These are phyloP conservation scores for Logfia minima DNA, from an alignment of 129 eudicot species.

Conservation along the genomic window DNA sequence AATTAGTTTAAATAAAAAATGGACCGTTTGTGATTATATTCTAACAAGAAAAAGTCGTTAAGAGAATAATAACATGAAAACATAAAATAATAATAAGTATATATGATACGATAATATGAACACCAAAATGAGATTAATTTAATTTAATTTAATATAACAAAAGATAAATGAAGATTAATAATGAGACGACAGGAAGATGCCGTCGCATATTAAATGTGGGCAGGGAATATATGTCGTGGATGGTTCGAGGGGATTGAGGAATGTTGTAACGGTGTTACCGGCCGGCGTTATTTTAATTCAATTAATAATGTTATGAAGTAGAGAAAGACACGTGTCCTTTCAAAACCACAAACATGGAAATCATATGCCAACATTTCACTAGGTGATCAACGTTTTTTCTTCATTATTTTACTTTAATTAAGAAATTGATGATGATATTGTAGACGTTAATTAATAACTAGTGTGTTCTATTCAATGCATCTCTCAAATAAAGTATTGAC, in stretches of 20 bases:
- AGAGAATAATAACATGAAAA: not conserved
- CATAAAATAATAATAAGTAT: not conserved
- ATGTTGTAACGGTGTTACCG: constrained; percentile 33
- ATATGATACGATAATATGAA: not conserved
- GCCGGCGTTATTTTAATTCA: constrained; percentile 18
- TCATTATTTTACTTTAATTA: no score
- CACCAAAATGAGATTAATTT: not conserved
- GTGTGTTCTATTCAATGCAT: not conserved
- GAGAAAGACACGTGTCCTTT: constrained; percentile 27
- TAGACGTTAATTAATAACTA: not conserved
- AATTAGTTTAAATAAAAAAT: not conserved
- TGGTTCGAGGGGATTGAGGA: constrained; percentile 39
- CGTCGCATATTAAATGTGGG: constrained; percentile 22
- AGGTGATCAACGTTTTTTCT: constrained; percentile 1
- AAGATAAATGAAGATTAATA: not conserved
- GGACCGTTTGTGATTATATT: not conserved
- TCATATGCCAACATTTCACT: constrained; percentile 31
- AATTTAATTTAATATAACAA: not conserved
- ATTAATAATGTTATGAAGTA: not conserved
- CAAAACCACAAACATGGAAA: constrained; percentile 13
- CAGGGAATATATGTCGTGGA: constrained; percentile 37
- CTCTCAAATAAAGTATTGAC: not conserved
- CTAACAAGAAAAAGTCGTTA: not conserved
- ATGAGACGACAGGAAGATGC: constrained; percentile 35
- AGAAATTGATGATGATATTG: no score